Evolutionary conservation across 306 rosid genomes (phyloP), one percentile per base, ranked within the genome.

Genomic region (Vigna radiata): DNA sequence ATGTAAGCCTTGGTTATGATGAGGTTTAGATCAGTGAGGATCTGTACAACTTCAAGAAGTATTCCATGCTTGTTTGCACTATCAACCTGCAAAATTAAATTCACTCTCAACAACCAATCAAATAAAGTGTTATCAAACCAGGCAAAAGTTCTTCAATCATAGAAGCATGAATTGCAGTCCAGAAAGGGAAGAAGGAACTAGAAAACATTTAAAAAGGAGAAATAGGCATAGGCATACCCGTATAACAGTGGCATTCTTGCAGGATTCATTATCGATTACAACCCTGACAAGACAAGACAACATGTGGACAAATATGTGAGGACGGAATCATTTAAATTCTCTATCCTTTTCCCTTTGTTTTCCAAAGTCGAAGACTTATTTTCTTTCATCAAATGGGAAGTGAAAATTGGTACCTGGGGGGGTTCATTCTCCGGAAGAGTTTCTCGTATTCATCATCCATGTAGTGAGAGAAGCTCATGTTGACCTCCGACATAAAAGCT

Each of bases 31-130:
- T 95, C 99, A 67, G 99, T 95, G 31, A 95, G 96, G 44, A 90
- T 83, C 80, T 92, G 99, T 54, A 92, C 91, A 68, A 89, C 99
- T 83, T 92, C 99, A 17, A 95, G 91, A 82, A 95, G 99, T 64
- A 95, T 89, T 76, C 99, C 97, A 8, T 80, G 79, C 80, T 92
- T 90, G 82, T 92, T 92, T 49, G 96, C 97, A 81, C 97, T 95
- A 68, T 92, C 94, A 61, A 88, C 97, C 97, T 92, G 78, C 82
- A 79, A 47, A 70, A 79, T 54, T 37, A 62, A 60, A 37, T 8
- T 36, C 10, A 82, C 41, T 48, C 43, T 63, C 33, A 70, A 76
- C 33, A 54, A 47, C 37, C 68, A 29, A 14, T 43, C 13, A 33
- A 82, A 39, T 65, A 33, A 44, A 78, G 17, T 15, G 37, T 23